phyloP scores from a whole-genome alignment of 352 stramenopile species.

The Pilasporangium apinafurcum region DNA sequence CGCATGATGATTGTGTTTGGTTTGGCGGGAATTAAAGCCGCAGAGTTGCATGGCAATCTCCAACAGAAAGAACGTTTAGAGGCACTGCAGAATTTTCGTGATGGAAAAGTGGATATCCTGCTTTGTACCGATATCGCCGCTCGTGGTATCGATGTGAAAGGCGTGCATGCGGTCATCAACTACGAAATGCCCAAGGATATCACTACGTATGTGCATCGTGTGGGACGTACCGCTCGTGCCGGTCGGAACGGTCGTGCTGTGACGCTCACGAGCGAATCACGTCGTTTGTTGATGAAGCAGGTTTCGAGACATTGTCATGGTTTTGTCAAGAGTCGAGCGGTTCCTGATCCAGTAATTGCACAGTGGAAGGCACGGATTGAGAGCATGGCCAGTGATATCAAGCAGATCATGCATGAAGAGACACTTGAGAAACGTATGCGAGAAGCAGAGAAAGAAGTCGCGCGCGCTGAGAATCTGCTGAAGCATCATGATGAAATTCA shows the following conservation, averaged over 20 bases:
- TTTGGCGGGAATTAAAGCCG: constrained; percentile 94
- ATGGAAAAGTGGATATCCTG: constrained; percentile 94
- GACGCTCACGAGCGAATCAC: constrained; percentile 86
- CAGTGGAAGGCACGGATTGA: constrained; percentile 85
- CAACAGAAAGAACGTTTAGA: constrained; percentile 95
- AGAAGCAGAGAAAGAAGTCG: constrained; percentile 85
- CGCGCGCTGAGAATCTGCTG: constrained; percentile 87
- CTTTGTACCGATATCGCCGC: constrained; percentile 98
- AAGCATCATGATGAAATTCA: constrained; percentile 89
- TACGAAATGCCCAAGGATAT: constrained; percentile 99
- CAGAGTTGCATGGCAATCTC: constrained; percentile 98
- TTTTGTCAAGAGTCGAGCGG: constrained; percentile 88
- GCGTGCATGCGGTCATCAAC: constrained; percentile 98
- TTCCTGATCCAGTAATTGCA: constrained; percentile 82
- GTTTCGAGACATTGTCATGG: constrained; percentile 84
- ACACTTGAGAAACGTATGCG: constrained; percentile 88
- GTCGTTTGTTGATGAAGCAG: constrained; percentile 93
- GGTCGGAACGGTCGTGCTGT: constrained; percentile 89
- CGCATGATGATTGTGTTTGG: constrained; percentile 96
- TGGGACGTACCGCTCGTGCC: constrained; percentile 97
- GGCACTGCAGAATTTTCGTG: constrained; percentile 94
- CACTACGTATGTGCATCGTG: constrained; percentile 98
- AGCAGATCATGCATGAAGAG: constrained; percentile 82
- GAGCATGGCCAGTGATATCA: constrained; percentile 74
- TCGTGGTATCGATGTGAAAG: constrained; percentile 96